A percentile compares a stretch with the other conserved stretches of the same genome.
These are phyloP conservation scores for Cryptococcus amylolentus DNA, from an alignment of 1,284 basidiomycete genomes.

Conservation along the genomic window DNA sequence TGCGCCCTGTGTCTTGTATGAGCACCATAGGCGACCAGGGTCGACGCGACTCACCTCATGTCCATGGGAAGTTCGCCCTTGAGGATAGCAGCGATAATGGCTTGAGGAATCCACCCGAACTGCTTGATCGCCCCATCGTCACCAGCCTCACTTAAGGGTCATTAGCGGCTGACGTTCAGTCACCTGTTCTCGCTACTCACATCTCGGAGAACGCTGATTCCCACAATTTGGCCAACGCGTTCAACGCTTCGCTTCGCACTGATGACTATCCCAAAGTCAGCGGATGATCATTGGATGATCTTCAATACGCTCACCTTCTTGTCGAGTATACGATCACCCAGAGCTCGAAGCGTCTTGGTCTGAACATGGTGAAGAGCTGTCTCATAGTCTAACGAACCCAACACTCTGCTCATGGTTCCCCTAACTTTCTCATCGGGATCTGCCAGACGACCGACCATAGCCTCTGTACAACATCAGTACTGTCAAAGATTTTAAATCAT, in stretches of 20 bases:
- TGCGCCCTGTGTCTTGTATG: slow-evolving; percentile 20
- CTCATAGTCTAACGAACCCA: slow-evolving; percentile 85
- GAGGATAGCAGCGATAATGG: slow-evolving; percentile 58
- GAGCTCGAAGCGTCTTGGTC: slow-evolving; percentile 58
- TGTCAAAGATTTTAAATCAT: not conserved
- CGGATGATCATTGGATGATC: not conserved
- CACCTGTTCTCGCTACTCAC: slow-evolving; percentile 54
- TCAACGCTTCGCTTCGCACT: slow-evolving; percentile 81
- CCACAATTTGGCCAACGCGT: slow-evolving; percentile 73
- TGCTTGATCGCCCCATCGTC: slow-evolving; percentile 69
- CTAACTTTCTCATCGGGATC: slow-evolving; percentile 93
- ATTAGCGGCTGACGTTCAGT: slow-evolving; percentile 1
- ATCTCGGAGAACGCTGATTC: slow-evolving; percentile 82
- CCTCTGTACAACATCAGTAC: slow-evolving; percentile 52
- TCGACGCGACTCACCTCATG: slow-evolving; percentile 54
- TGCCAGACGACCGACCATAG: slow-evolving; percentile 63
- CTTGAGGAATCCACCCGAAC: slow-evolving; percentile 90
- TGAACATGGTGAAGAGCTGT: slow-evolving; percentile 78
- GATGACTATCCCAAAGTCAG: slow-evolving; percentile 52
- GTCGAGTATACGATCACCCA: slow-evolving; percentile 75
- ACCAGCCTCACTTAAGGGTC: slow-evolving; percentile 64
- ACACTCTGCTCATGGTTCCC: slow-evolving; percentile 74
- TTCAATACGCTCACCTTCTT: slow-evolving; percentile 62
- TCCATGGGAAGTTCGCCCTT: slow-evolving; percentile 55
- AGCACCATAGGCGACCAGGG: not conserved